Conservation (phyloP, 257 asterid species). For the Solanum phureja region DNA sequence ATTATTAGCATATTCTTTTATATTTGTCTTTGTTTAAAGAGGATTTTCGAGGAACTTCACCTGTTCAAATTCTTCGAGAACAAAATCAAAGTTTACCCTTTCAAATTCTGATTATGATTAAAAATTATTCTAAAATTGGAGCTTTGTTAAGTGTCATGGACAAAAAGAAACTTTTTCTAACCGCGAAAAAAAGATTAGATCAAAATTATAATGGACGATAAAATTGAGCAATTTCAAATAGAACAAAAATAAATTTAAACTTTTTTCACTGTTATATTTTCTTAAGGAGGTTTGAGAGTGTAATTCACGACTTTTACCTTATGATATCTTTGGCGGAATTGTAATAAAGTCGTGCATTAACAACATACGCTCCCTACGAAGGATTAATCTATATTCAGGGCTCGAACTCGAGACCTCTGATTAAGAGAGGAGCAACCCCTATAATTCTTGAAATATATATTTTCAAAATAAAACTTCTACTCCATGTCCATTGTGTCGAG, state of each 20-base stretch:
- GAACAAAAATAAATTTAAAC: not conserved
- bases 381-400: no score
- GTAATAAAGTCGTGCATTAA: no score
- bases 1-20: no score
- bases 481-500: not conserved
- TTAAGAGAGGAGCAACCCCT: not conserved
- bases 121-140: not conserved
- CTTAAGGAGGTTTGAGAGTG: no score
- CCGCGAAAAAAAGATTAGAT: not conserved
- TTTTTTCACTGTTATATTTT: no score
- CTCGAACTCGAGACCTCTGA: not conserved
- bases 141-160: not conserved
- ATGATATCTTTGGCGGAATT: no score
- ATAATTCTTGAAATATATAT: no score
- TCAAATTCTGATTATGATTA: not conserved
- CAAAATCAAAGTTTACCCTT: not conserved
- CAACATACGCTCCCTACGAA: no score
- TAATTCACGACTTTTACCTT: no score
- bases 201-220: not conserved
- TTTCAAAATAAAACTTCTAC: not conserved
- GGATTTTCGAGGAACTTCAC: not conserved
- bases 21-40: not conserved
- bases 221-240: not conserved
- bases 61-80: not conserved
- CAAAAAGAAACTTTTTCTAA: not conserved